Evolutionary conservation across 768 basidiomycete genomes (phyloP).

Genomic region (Suillus plorans): DNA sequence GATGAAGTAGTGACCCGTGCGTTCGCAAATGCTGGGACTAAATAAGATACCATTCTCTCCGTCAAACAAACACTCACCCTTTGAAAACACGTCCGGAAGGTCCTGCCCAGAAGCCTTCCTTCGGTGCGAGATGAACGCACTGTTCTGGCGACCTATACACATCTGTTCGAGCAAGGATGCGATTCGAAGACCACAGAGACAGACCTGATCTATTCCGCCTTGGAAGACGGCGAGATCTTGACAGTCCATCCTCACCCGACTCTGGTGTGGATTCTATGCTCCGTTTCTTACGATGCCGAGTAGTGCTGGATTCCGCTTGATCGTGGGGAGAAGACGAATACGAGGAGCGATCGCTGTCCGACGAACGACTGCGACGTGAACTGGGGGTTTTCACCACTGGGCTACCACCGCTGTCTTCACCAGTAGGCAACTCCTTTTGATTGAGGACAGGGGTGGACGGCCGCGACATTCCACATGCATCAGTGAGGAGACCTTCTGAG

Average conservation of each 20-base stretch:
- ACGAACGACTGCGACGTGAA: constrained; percentile 6
- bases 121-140: background rate
- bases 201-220: constrained; percentile 6
- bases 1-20: constrained; percentile 8
- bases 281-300: constrained; percentile 18
- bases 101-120: background rate
- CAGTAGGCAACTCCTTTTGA: background rate
- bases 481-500: constrained; percentile 25
- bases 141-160: background rate
- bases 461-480: constrained; percentile 24
- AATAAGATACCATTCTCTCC: background rate
- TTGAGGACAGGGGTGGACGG: constrained; percentile 11
- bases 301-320: constrained; percentile 12
- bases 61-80: constrained; percentile 12
- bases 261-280: constrained; percentile 11
- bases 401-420: background rate
- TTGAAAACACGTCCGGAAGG: constrained; percentile 22
- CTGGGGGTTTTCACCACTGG: constrained; percentile 10
- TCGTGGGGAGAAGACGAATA: constrained; percentile 13
- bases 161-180: background rate
- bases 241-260: constrained; percentile 1
- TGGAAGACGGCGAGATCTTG: background rate
- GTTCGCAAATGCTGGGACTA: constrained; percentile 20
- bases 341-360: constrained; percentile 4
- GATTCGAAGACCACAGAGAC: constrained; percentile 10